Base-by-base conservation (phyloP, 208 protist species). In the Leptomonas seymouri region DNA sequence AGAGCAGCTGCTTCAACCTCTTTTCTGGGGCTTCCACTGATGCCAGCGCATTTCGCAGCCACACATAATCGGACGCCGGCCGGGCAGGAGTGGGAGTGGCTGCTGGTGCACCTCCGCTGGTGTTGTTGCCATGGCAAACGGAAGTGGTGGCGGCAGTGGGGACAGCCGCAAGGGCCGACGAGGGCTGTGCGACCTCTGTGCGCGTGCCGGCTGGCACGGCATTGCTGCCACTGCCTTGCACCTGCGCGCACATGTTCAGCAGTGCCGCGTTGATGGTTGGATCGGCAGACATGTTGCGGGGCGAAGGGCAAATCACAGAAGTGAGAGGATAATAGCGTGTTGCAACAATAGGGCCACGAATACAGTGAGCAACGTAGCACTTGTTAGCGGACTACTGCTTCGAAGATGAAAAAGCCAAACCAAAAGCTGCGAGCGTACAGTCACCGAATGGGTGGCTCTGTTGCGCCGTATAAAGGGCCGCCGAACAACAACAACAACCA, bases 1-100 rank as follows among this genome's bases (percentile, higher is more conserved):
- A 44, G 21, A 86, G 66, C 16, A 85, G 66, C 16, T 78, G 71
- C 57, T 84, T 81, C 28, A 94, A 73, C 7, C 75, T 49, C 45
- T 86, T 76, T 74, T 96, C 88, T 2, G 91, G 87, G 3, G 85
- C 55, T 74, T 96, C 91, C 12, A 96, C 85, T 11, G 84, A 81
- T 23, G 68, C 85, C 18, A 96, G 64, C 2, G 85, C 91, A 30
- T 81, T 51, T 4, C 80, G 80, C 8, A 96, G 78, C 87, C 88
- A 96, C 68, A 76, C 72, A 56, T 93, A 82, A 53, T 92, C 86
- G 16, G 69, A 60, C 3, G 60, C 61, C 18, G 46, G 56, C 21
- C 83, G 56, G 16, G 49, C 65, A 20, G 51, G n/a, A 45, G 1
- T 4, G 31, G n/a, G 11, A 45, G 3, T 16, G 28, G 31, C 14